phyloP scores from a whole-genome alignment of 495 filamentous ascomycete genomes.

The Letharia lupina region DNA sequence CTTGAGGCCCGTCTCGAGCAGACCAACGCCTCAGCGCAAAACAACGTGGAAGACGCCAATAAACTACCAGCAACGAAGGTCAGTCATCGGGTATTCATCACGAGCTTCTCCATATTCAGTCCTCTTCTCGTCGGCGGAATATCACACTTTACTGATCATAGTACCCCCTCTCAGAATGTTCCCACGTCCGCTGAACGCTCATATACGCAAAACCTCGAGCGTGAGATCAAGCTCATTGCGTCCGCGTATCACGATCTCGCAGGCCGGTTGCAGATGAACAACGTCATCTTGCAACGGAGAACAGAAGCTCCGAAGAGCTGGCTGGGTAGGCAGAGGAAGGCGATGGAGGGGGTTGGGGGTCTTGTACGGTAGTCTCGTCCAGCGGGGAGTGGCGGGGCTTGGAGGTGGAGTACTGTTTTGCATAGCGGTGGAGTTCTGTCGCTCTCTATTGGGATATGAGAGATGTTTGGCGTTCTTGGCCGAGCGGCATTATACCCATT shows the following conservation, averaged over 20 bases:
- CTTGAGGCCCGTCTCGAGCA: constrained; percentile 48
- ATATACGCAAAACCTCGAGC: constrained; percentile 60
- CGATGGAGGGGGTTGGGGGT: constrained; percentile 44
- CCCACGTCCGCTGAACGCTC: constrained; percentile 47
- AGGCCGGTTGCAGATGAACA: constrained; percentile 77
- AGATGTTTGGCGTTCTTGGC: background rate
- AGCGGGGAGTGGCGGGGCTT: background rate
- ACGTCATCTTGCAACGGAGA: constrained; percentile 64
- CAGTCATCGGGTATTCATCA: background rate
- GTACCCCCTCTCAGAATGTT: constrained; percentile 1
- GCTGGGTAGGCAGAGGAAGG: constrained; percentile 79
- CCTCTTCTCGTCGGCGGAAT: background rate
- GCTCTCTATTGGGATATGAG: background rate
- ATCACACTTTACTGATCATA: background rate
- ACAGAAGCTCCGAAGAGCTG: constrained; percentile 77
- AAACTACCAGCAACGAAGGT: constrained; percentile 13
- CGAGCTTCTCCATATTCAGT: background rate
- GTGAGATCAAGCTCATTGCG: constrained; percentile 76
- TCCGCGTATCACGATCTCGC: constrained; percentile 91
- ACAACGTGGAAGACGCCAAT: background rate
- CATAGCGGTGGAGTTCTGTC: background rate
- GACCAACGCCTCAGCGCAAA: background rate
- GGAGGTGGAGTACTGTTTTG: background rate
- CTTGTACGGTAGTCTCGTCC: constrained; percentile 9
- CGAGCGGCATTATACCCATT: constrained; percentile 1